Evolutionary conservation across 768 basidiomycete genomes (phyloP).

Genomic region (Kwoniella mangroviensis): DNA sequence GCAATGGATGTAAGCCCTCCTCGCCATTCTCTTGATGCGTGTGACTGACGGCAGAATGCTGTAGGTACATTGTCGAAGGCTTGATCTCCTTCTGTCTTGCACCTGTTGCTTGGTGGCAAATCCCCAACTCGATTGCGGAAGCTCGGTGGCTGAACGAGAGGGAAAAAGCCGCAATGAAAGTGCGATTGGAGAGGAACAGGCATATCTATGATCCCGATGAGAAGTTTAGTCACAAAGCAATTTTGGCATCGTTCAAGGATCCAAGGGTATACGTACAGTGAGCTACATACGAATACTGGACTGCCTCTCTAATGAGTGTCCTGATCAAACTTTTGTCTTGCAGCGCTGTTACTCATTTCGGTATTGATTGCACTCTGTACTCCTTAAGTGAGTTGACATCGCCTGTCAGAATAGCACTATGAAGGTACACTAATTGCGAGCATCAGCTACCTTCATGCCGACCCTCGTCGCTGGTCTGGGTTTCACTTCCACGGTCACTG

Average conservation of each 20-base stretch:
- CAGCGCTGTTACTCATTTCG: constrained; percentile 39
- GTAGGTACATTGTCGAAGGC: constrained; percentile 32
- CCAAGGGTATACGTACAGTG: constrained; percentile 30
- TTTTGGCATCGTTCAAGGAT: constrained; percentile 28
- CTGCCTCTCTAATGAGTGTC: background rate
- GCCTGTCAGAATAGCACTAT: background rate
- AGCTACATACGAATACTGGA: background rate
- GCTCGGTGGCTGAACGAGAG: constrained; percentile 41
- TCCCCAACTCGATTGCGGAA: constrained; percentile 37
- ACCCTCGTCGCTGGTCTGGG: constrained; percentile 42
- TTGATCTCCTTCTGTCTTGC: constrained; percentile 37
- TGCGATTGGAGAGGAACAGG: constrained; percentile 32
- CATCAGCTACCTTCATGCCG: constrained; percentile 28
- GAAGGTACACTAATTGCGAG: background rate
- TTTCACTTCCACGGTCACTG: constrained; percentile 29
- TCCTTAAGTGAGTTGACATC: constrained; percentile 17
- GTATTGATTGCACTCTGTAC: constrained; percentile 36
- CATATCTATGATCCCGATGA: constrained; percentile 39
- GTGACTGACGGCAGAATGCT: background rate
- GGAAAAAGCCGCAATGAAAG: constrained; percentile 25
- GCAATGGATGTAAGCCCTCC: constrained; percentile 35
- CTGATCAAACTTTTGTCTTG: background rate
- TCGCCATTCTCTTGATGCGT: background rate
- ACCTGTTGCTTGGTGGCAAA: constrained; percentile 27
- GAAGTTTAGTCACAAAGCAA: constrained; percentile 35